Evolutionary conservation across 257 asterid species (phyloP).

Genomic region (Thymus quinquecostatus): DNA sequence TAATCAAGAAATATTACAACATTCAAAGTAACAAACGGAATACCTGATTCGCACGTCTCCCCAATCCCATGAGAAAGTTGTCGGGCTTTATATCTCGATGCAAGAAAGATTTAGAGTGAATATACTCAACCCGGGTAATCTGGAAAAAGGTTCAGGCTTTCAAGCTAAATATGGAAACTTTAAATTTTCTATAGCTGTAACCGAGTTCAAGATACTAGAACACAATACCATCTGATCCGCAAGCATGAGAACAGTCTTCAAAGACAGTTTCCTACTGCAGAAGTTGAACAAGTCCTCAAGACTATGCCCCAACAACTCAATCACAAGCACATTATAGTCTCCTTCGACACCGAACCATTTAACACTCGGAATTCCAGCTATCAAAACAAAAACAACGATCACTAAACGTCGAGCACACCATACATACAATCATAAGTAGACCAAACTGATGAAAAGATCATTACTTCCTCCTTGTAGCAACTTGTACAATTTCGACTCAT

Average conservation of each 20-base stretch:
- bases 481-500: background rate
- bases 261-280: too few species aligned
- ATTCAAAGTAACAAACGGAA: background rate
- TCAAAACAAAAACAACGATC: too few species aligned
- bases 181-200: slow-evolving; percentile 3
- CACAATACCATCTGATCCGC: slow-evolving; percentile 74
- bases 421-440: too few species aligned
- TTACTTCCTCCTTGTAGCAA: too few species aligned
- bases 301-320: too few species aligned
- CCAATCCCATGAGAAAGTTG: slow-evolving; percentile 87
- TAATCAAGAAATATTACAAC: slow-evolving; percentile 4
- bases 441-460: too few species aligned
- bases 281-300: too few species aligned
- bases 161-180: slow-evolving; percentile 4
- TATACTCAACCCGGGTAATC: slow-evolving; percentile 76
- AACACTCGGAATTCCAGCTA: too few species aligned
- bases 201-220: slow-evolving; percentile 15
- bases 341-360: too few species aligned
- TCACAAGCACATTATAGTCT: too few species aligned
- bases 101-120: slow-evolving; percentile 74
- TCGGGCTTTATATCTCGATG: slow-evolving; percentile 93
- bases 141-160: slow-evolving; percentile 31
- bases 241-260: too few species aligned
- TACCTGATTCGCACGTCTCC: slow-evolving; percentile 90
- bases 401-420: too few species aligned